Conservation (phyloP, 2,329 filamentous ascomycete genomes). For the Fusarium sp. region DNA sequence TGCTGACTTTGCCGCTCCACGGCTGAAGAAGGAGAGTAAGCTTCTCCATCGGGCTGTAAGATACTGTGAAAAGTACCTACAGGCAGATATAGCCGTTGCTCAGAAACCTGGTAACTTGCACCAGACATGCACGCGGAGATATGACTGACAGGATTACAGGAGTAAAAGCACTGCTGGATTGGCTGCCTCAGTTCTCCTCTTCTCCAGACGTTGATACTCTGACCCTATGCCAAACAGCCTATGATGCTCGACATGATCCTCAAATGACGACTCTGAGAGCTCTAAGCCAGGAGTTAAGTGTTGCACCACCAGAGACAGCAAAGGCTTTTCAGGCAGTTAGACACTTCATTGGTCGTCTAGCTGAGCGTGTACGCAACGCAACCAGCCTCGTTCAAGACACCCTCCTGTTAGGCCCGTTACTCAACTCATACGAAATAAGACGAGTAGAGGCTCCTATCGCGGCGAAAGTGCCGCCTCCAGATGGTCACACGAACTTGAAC, state of each 20-base stretch:
- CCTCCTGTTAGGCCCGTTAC: slow-evolving; percentile 45
- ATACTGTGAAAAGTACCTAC: slow-evolving; percentile 28
- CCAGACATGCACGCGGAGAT: background rate
- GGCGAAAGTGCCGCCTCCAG: slow-evolving; percentile 40
- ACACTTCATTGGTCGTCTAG: slow-evolving; percentile 59
- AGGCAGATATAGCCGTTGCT: background rate
- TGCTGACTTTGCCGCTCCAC: slow-evolving; percentile 32
- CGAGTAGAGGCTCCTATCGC: slow-evolving; percentile 22
- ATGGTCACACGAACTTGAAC: slow-evolving; percentile 46
- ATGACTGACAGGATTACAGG: slow-evolving; percentile 11
- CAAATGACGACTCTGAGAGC: slow-evolving; percentile 29
- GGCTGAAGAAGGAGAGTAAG: slow-evolving; percentile 41
- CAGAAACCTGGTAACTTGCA: slow-evolving; percentile 12
- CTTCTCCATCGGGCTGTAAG: slow-evolving; percentile 23
- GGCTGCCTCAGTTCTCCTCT: slow-evolving; percentile 22
- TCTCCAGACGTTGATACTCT: background rate
- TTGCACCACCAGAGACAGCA: background rate
- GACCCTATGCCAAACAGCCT: slow-evolving; percentile 24
- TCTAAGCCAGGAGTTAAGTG: slow-evolving; percentile 17
- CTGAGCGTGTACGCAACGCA: slow-evolving; percentile 55
- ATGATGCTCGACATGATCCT: slow-evolving; percentile 26
- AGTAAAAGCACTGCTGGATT: background rate
- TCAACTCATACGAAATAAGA: slow-evolving; percentile 47
- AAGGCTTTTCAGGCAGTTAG: slow-evolving; percentile 46
- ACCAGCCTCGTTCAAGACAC: slow-evolving; percentile 52